Conservation (phyloP, 805 yeast genomes). For the Lipomyces spencermartinsiae region DNA sequence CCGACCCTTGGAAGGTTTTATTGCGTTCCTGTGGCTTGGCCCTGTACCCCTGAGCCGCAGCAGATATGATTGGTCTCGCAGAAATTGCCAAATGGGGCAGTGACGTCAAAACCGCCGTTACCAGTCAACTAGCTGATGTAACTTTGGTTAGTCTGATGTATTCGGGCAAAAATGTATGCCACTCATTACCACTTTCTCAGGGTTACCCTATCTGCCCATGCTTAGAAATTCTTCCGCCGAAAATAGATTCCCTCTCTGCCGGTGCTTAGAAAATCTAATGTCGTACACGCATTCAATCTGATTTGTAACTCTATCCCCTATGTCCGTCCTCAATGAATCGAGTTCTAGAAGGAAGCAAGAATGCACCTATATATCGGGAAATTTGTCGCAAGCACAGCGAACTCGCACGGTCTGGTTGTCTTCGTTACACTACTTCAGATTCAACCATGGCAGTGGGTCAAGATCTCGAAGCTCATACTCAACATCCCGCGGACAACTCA, state of each 20-base stretch:
- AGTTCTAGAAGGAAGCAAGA: not conserved
- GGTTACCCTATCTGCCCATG: not conserved
- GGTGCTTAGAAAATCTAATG: not conserved
- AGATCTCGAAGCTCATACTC: not conserved
- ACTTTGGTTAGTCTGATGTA: not conserved
- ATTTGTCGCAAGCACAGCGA: not conserved
- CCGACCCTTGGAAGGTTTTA: no score
- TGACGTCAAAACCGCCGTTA: not conserved
- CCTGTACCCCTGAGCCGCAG: no score
- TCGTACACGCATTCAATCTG: not conserved
- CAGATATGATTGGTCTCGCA: conserved; percentile 6
- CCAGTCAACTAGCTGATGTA: not conserved
- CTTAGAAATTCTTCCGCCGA: not conserved
- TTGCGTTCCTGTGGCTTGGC: no score
- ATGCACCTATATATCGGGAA: not conserved
- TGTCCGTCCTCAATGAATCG: not conserved
- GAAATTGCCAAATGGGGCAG: conserved; percentile 6
- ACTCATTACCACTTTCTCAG: not conserved
- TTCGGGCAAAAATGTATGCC: not conserved
- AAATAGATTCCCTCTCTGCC: not conserved
- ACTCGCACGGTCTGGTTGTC: not conserved
- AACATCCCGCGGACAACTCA: not conserved
- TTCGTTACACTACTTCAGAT: not conserved
- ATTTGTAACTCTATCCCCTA: not conserved
- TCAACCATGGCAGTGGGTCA: not conserved